Conservation (phyloP, 208 protist genomes). For the Crithidia fasciculata region DNA sequence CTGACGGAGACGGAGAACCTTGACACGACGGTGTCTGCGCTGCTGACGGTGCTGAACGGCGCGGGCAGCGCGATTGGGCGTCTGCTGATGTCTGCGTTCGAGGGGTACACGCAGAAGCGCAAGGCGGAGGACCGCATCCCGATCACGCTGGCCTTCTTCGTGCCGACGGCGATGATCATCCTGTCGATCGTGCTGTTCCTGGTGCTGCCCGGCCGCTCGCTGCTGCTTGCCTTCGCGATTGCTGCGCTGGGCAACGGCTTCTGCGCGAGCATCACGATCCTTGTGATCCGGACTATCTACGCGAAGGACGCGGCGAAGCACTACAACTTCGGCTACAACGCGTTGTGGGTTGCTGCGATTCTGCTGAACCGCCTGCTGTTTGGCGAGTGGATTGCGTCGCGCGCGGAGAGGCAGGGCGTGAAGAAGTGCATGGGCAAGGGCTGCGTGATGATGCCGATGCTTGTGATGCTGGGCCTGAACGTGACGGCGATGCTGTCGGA, state of each 20-base stretch:
- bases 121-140: conserved; percentile 67
- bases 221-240: conserved; percentile 49
- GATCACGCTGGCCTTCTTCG: conserved; percentile 65
- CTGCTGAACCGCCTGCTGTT: conserved; percentile 73
- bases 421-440: conserved; percentile 35
- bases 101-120: conserved; percentile 50
- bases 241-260: conserved; percentile 77
- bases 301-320: conserved; percentile 74
- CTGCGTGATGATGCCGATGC: conserved; percentile 58
- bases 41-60: conserved; percentile 72
- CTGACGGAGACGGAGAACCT: conserved; percentile 28
- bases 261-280: conserved; percentile 42
- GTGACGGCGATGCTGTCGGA: conserved; percentile 39
- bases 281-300: conserved; percentile 72
- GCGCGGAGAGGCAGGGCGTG: conserved; percentile 43
- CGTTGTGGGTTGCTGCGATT: conserved; percentile 38
- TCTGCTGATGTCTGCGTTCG: conserved; percentile 61
- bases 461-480: conserved; percentile 54
- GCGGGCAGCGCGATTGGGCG: conserved; percentile 62
- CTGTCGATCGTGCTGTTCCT: conserved; percentile 58
- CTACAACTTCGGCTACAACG: conserved; percentile 66
- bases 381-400: conserved; percentile 65
- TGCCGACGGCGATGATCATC: conserved; percentile 56
- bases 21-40: conserved; percentile 44
- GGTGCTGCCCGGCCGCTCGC: conserved; percentile 32